Percentiles rank a stretch among this genome's conserved stretches.
Conservation (phyloP, 208 protist species). For the Leishmania major region DNA sequence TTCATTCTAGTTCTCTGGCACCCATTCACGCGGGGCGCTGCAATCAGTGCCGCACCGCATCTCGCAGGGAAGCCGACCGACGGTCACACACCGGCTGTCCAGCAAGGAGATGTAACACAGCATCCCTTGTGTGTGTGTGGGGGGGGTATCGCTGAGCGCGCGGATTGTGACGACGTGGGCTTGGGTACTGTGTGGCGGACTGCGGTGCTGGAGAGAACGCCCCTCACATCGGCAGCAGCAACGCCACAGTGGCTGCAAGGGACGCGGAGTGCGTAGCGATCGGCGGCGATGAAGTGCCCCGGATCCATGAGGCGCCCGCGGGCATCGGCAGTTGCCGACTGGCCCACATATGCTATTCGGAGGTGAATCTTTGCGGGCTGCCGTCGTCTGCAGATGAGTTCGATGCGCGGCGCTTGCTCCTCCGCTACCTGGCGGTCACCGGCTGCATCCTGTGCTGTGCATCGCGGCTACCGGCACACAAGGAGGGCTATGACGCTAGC, state of each 20-base stretch:
- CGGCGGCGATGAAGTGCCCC: background rate
- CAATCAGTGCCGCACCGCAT: background rate
- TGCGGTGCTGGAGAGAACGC: background rate
- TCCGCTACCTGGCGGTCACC: constrained; percentile 5
- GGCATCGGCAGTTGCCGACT: background rate
- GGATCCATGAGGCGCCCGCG: background rate
- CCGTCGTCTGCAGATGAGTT: background rate
- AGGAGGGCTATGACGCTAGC: background rate
- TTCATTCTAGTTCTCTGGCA: background rate
- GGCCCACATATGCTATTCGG: background rate
- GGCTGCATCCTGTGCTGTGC: constrained; percentile 1
- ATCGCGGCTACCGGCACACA: constrained; percentile 6
- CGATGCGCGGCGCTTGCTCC: background rate
- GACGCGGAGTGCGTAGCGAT: background rate
- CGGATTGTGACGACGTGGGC: background rate
- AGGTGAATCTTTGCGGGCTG: background rate
- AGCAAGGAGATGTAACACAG: background rate
- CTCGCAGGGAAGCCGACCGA: background rate
- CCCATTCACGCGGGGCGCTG: background rate
- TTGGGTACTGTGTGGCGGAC: background rate
- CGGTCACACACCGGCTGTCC: background rate
- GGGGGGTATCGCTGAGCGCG: background rate
- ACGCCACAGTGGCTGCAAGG: background rate
- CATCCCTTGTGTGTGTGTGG: background rate
- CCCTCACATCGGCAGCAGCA: background rate